These are phyloP conservation scores for Fusarium anguioides DNA, from an alignment of 2,329 filamentous ascomycete species.

Conservation along the genomic window DNA sequence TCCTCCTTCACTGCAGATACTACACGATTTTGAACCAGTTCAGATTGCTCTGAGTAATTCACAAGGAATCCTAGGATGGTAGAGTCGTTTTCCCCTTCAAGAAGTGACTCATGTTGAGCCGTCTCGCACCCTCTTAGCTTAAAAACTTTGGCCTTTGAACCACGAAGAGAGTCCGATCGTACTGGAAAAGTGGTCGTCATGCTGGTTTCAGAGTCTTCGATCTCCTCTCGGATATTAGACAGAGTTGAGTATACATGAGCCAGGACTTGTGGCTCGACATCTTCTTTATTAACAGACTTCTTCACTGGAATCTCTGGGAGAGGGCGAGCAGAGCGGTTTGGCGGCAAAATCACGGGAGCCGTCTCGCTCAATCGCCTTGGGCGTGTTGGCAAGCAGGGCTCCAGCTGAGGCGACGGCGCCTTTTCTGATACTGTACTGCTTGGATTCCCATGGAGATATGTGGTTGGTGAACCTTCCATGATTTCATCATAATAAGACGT, in stretches of 20 bases:
- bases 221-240: constrained; percentile 40
- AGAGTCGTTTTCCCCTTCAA: neutral
- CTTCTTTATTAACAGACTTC: neutral
- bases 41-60: neutral
- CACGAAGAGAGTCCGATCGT: constrained; percentile 13
- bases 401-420: neutral
- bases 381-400: neutral
- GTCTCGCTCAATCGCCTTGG: neutral
- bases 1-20: neutral
- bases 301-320: constrained; percentile 38
- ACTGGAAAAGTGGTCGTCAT: constrained; percentile 11
- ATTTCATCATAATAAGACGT: neutral
- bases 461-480: neutral
- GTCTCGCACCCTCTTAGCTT: neutral
- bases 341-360: neutral
- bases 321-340: constrained; percentile 20
- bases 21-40: neutral
- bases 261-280: constrained; percentile 8
- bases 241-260: constrained; percentile 27
- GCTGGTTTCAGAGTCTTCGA: constrained; percentile 24
- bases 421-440: neutral
- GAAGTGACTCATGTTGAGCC: neutral
- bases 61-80: neutral
- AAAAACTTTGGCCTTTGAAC: neutral
- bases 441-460: neutral